These are phyloP conservation scores for Penicillium verhagenii DNA, from an alignment of 495 filamentous ascomycete genomes.

Conservation along the genomic window DNA sequence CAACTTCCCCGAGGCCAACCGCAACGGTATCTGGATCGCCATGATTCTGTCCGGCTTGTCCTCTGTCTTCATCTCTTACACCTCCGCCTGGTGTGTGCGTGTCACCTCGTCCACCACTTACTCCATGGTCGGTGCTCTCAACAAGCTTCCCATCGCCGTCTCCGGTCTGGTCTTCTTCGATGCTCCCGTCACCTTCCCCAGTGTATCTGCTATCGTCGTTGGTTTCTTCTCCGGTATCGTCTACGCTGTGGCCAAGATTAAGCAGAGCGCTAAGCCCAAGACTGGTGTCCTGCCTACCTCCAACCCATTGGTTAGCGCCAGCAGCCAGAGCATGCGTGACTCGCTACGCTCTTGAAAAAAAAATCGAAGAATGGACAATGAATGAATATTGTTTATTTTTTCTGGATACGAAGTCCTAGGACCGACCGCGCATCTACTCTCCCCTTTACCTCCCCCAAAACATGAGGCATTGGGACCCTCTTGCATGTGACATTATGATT, in stretches of 20 bases:
- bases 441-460: not conserved
- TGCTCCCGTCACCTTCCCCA: conserved; percentile 88
- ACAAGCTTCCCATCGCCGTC: conserved; percentile 94
- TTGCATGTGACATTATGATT: conserved; percentile 37
- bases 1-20: conserved; percentile 81
- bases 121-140: conserved; percentile 95
- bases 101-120: conserved; percentile 96
- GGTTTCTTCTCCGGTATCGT: conserved; percentile 92
- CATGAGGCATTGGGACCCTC: conserved; percentile 8
- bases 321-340: conserved; percentile 88
- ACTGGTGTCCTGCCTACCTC: conserved; percentile 65
- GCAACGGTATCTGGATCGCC: conserved; percentile 74
- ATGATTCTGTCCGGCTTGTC: conserved; percentile 94
- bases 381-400: not conserved
- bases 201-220: conserved; percentile 81
- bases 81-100: conserved; percentile 96
- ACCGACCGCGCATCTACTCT: conserved; percentile 2
- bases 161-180: conserved; percentile 93
- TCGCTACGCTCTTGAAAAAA: conserved; percentile 56
- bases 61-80: conserved; percentile 97
- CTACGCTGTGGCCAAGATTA: conserved; percentile 87
- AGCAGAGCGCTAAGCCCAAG: conserved; percentile 66
- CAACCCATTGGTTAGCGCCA: conserved; percentile 75
- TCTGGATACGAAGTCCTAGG: not conserved
- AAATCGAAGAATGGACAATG: conserved; percentile 2